Conservation (phyloP, 1,139 yeast genomes). For the Blastobotrys proliferans region DNA sequence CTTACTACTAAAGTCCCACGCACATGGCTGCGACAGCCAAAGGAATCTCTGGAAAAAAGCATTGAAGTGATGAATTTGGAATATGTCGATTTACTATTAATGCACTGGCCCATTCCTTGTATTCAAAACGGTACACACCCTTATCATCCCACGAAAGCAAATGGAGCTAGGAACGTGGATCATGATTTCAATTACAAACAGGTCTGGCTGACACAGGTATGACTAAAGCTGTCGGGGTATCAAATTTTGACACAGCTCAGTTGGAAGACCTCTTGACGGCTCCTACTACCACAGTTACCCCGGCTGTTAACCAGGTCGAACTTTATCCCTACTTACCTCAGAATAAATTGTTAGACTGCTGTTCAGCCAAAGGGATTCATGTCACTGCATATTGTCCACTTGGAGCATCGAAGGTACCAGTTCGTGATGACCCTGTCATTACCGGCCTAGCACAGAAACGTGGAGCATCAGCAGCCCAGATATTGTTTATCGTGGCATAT, state of each 20-base stretch:
- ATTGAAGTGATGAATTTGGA: conserved; percentile 64
- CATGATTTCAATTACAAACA: conserved; percentile 28
- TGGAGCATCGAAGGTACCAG: conserved; percentile 28
- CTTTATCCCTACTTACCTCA: conserved; percentile 74
- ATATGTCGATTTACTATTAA: conserved; percentile 75
- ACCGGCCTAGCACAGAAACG: conserved; percentile 51
- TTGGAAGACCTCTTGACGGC: conserved; percentile 48
- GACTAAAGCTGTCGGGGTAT: conserved; percentile 68
- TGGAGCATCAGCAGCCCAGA: conserved; percentile 52
- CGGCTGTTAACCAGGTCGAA: conserved; percentile 73
- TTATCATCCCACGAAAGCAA: background rate
- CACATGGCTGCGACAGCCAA: conserved; percentile 50
- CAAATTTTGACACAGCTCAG: conserved; percentile 58
- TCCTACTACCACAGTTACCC: conserved; percentile 53
- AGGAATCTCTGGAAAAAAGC: conserved; percentile 54
- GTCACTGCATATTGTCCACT: conserved; percentile 77
- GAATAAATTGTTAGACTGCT: conserved; percentile 52
- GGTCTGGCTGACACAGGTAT: conserved; percentile 66
- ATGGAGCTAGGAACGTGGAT: background rate
- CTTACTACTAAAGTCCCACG: conserved; percentile 54
- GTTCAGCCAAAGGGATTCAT: conserved; percentile 49
- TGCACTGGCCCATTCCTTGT: conserved; percentile 72
- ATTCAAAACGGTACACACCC: background rate
- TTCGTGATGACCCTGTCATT: conserved; percentile 44
- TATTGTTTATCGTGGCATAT: conserved; percentile 68